These are phyloP conservation scores for Mrakia frigida DNA, from an alignment of 768 basidiomycete species.

Conservation along the genomic window DNA sequence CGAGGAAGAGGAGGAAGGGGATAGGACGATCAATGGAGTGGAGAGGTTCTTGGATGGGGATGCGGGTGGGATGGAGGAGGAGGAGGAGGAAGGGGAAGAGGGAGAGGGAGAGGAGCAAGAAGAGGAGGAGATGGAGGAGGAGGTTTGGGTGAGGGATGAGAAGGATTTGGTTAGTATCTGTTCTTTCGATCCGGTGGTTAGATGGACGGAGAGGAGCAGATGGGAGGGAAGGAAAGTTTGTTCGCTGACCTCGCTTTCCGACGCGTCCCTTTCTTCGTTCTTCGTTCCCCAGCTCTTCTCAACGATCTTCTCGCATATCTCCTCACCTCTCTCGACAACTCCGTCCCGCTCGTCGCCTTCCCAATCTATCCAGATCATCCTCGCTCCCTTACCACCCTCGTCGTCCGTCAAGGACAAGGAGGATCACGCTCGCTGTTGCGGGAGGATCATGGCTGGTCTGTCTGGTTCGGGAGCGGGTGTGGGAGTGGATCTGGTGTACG, in stretches of 20 bases:
- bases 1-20: not conserved
- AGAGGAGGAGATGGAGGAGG: conserved; percentile 5
- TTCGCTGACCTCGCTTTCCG: not conserved
- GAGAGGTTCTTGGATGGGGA: no score
- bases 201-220: no score
- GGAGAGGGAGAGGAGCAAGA: not conserved
- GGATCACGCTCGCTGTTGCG: not conserved
- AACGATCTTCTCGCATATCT: not conserved
- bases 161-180: conserved; percentile 5
- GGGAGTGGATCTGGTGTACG: conserved; percentile 10
- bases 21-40: not conserved
- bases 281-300: not conserved
- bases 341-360: not conserved
- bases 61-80: not conserved
- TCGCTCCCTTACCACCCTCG: not conserved
- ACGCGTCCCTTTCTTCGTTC: no score
- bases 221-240: no score
- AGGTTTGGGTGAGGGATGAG: not conserved
- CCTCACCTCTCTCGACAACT: not conserved
- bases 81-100: not conserved
- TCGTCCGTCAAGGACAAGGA: not conserved
- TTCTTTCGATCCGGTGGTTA: no score
- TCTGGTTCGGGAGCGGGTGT: not conserved
- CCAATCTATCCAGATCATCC: conserved; percentile 7
- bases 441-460: not conserved